Evolutionary conservation across 208 protist genomes (phyloP).

Genomic region (Leishmania mexicana): DNA sequence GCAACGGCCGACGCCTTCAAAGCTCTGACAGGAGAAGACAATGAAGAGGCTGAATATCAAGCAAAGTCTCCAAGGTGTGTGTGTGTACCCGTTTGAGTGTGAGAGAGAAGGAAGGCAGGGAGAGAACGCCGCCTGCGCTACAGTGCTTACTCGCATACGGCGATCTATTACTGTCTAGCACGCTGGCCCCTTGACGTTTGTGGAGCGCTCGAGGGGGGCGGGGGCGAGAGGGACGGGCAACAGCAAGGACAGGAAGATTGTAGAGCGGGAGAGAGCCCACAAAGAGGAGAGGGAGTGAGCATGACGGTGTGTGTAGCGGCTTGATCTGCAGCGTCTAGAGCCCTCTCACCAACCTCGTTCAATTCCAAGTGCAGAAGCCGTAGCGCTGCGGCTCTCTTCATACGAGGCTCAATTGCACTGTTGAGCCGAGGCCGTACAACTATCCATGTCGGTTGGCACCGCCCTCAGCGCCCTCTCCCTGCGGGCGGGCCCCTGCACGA

Average conservation of each 20-base stretch:
- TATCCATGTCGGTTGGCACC: not conserved
- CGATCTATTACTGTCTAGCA: not conserved
- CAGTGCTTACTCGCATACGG: not conserved
- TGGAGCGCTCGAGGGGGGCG: not conserved
- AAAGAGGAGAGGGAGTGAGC: not conserved
- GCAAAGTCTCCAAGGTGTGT: not conserved
- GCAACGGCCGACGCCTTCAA: not conserved
- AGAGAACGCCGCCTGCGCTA: not conserved
- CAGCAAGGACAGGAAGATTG: not conserved
- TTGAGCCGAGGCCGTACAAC: not conserved
- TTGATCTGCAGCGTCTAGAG: not conserved
- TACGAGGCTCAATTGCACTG: not conserved
- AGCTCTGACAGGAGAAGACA: not conserved
- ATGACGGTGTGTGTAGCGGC: not conserved
- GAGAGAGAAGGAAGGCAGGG: not conserved
- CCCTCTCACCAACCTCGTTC: not conserved
- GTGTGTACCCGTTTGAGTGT: too few relatives aligned
- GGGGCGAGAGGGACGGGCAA: not conserved
- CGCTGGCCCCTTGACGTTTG: not conserved
- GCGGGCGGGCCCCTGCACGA: not conserved
- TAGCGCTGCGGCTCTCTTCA: not conserved
- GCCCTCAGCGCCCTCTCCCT: not conserved
- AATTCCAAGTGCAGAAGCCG: not conserved
- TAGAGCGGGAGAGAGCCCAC: not conserved
- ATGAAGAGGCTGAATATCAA: not conserved